Evolutionary conservation across 164 flowering plant species (phyloP).

Genomic region (Magnolia sinica): DNA sequence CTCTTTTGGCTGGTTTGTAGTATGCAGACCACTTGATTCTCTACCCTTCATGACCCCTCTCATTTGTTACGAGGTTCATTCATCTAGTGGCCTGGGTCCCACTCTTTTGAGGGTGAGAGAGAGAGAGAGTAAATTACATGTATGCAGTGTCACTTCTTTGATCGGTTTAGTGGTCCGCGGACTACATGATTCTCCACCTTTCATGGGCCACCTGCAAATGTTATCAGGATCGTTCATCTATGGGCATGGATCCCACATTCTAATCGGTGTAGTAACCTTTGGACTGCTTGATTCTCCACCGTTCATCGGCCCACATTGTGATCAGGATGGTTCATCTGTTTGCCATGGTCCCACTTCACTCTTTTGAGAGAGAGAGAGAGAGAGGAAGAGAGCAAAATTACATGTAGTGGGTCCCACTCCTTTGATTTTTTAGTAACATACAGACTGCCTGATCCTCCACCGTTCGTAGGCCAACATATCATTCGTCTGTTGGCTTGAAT

Average conservation of each 20-base stretch:
- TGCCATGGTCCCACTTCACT: background rate
- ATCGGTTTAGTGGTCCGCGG: background rate
- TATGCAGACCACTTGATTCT: background rate
- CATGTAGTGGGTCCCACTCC: background rate
- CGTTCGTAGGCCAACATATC: background rate
- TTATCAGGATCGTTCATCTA: background rate
- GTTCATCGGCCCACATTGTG: too few relatives aligned
- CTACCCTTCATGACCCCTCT: background rate
- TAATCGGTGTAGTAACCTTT: background rate
- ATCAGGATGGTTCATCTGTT: too few relatives aligned
- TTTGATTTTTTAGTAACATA: background rate
- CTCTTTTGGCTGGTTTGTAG: background rate
- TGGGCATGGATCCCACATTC: background rate
- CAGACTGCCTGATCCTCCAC: background rate
- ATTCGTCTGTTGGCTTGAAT: too few relatives aligned
- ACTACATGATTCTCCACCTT: too few relatives aligned
- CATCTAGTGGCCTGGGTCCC: too few relatives aligned
- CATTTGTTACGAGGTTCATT: too few relatives aligned
- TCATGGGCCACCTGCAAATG: background rate
- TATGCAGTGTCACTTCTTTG: background rate
- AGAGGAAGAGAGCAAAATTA: background rate
- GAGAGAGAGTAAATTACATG: background rate
- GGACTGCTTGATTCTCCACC: background rate
- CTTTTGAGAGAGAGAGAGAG: constrained; percentile 11
- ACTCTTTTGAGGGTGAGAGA: background rate